Evolutionary conservation across 306 rosid genomes (phyloP).

Genomic region (Rubus parviflorus): DNA sequence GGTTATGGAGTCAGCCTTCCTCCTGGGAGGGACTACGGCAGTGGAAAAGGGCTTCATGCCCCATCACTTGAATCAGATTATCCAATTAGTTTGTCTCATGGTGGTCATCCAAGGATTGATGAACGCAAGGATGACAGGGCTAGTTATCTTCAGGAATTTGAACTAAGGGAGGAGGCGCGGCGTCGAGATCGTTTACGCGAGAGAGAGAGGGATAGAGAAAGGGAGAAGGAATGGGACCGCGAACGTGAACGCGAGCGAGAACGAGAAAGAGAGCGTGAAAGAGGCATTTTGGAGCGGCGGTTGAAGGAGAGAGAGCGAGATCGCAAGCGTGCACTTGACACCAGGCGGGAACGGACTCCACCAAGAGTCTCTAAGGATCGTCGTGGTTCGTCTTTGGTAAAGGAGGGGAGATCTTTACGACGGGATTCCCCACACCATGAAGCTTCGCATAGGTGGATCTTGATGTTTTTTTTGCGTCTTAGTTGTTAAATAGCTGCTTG

Average conservation of each 20-base stretch:
- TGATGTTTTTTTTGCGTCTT: constrained; percentile 75
- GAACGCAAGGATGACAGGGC: constrained; percentile 93
- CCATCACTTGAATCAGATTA: constrained; percentile 73
- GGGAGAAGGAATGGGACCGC: constrained; percentile 66
- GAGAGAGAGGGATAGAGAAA: constrained; percentile 87
- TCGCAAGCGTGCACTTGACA: constrained; percentile 72
- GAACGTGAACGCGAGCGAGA: constrained; percentile 54
- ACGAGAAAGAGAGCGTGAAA: constrained; percentile 73
- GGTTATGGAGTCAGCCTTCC: constrained; percentile 99
- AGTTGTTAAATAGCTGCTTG: constrained; percentile 79
- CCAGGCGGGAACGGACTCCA: constrained; percentile 51
- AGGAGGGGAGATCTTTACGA: constrained; percentile 73
- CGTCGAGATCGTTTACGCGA: constrained; percentile 86
- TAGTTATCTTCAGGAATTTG: constrained; percentile 86
- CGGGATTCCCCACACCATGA: constrained; percentile 87
- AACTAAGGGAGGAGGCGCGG: constrained; percentile 92
- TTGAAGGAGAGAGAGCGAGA: constrained; percentile 88
- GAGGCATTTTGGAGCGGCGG: constrained; percentile 75
- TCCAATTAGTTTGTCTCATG: constrained; percentile 53
- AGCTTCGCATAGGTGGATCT: constrained; percentile 92
- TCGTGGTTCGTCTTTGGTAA: constrained; percentile 74
- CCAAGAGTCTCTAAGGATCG: constrained; percentile 70
- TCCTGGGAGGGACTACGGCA: constrained; percentile 96
- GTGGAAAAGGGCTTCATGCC: constrained; percentile 84
- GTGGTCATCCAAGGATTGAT: constrained; percentile 51